Evolutionary conservation across 1,284 basidiomycete species (phyloP), one percentile per base, ranked within the genome.

Genomic region (Melampsora larici-populina): DNA sequence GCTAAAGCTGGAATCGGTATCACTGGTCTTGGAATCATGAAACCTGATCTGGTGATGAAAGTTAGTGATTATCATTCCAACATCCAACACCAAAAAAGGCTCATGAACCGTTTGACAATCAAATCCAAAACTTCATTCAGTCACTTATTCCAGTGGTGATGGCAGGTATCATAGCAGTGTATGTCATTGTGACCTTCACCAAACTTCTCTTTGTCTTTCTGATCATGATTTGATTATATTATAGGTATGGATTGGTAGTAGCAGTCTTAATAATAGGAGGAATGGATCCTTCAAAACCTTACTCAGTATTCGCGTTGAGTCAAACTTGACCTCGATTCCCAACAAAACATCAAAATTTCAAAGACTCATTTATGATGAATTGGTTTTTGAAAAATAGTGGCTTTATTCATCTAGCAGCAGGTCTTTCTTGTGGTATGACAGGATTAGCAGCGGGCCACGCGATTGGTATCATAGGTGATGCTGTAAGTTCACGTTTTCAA

Each of bases 31-130:
- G 96, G 95, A 81, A 90, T 91, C 78, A 94, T 98, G 85, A 90
- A 94, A 83, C 96, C 96, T 78, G 95, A 99, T 82, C 88, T 98
- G 80, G 92, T 99, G 84, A 99, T 99, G 96, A 99, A 93, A 89
- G 93, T 91, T 81, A 63, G 75, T 29, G 2, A 6, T 3, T 6
- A 21, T 33, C 43, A n/a, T 21, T 55, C 17, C 51, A 21, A n/a
- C n/a, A n/a, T n/a, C n/a, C n/a, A n/a, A n/a, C n/a, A n/a, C n/a
- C n/a, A 55, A 55, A 24, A 18, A 21, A 55, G 17, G 21, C 48
- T 49, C 11, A 11, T 21, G 48, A 11, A 29, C 18, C 17, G 9
- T 43, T n/a, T 31, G 21, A 26, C 33, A 40, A 13, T 0, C 7
- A 11, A 46, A 29, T n/a, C 9, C 21, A 64, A 18, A 43, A 7